These are phyloP conservation scores for Haplosporangium sp. DNA, from an alignment of 371 early-diverging fungal species.

Conservation along the genomic window DNA sequence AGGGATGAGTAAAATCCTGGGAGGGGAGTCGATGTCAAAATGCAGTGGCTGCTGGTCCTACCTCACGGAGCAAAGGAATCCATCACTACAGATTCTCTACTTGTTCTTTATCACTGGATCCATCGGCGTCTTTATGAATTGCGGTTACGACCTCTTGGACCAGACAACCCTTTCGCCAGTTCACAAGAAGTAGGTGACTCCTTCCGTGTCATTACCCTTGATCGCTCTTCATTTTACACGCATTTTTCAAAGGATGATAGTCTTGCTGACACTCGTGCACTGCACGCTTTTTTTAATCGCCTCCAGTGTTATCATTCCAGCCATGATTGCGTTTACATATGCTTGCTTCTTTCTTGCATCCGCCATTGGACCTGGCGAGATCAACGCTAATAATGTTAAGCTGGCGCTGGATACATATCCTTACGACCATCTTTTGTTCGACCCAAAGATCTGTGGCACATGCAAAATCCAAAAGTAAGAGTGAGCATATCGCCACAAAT, in stretches of 20 bases:
- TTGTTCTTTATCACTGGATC: conserved; percentile 46
- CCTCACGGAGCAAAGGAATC: conserved; percentile 46
- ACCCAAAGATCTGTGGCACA: conserved; percentile 72
- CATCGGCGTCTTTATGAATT: conserved; percentile 29
- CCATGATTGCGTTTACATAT: conserved; percentile 69
- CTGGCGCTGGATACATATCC: conserved; percentile 63
- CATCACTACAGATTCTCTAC: conserved; percentile 48
- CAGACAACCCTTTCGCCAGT: conserved; percentile 29
- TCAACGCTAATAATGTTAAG: conserved; percentile 66
- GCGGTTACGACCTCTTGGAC: conserved; percentile 46
- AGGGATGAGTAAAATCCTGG: conserved; percentile 30
- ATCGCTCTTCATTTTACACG: no score
- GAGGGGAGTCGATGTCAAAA: conserved; percentile 24
- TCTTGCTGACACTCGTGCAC: no score
- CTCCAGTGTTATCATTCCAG: conserved; percentile 61
- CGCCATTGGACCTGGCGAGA: conserved; percentile 71
- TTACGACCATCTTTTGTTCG: conserved; percentile 73
- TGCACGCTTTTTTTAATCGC: not conserved
- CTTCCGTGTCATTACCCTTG: not conserved
- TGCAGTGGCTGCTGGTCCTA: conserved; percentile 43
- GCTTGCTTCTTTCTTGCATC: conserved; percentile 67
- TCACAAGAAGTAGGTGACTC: conserved; percentile 32
- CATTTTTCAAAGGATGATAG: no score
- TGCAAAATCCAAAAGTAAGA: conserved; percentile 74
- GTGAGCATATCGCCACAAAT: not conserved